Evolutionary conservation across 768 basidiomycete genomes (phyloP).

Genomic region (Mrakia frigida): DNA sequence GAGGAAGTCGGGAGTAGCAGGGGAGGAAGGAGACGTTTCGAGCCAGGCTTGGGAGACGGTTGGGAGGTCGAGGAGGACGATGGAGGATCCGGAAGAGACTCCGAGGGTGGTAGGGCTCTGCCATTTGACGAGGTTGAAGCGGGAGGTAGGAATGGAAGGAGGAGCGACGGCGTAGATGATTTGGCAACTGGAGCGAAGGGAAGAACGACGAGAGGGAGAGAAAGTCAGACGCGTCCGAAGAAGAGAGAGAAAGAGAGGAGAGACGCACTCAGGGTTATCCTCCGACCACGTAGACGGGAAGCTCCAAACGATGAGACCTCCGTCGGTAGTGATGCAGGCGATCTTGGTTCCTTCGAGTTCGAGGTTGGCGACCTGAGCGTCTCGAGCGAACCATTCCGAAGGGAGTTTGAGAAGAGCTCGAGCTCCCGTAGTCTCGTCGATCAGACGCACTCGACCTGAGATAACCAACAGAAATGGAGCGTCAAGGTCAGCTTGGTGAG

Average conservation of each 20-base stretch:
- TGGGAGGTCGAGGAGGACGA: conserved; percentile 15
- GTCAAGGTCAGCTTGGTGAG: background rate
- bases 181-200: background rate
- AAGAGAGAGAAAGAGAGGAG: background rate
- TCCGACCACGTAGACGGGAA: conserved; percentile 19
- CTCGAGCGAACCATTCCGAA: conserved; percentile 19
- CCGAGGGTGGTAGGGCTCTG: background rate
- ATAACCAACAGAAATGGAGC: background rate
- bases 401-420: conserved; percentile 29
- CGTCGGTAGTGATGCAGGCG: conserved; percentile 26
- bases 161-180: conserved; percentile 19
- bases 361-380: conserved; percentile 27
- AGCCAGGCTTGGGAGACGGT: conserved; percentile 13
- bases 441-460: conserved; percentile 17
- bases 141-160: background rate
- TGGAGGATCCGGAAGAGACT: background rate
- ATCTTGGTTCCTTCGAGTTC: conserved; percentile 4
- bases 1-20: conserved; percentile 1
- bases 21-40: background rate
- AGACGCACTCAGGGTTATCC: conserved; percentile 21
- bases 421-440: conserved; percentile 18
- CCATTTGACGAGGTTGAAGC: conserved; percentile 16
- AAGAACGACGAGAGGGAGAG: background rate
- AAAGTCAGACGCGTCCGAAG: background rate
- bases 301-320: conserved; percentile 24